These are phyloP conservation scores for Apium graveolens DNA, from an alignment of 129 eudicot species.

Conservation along the genomic window DNA sequence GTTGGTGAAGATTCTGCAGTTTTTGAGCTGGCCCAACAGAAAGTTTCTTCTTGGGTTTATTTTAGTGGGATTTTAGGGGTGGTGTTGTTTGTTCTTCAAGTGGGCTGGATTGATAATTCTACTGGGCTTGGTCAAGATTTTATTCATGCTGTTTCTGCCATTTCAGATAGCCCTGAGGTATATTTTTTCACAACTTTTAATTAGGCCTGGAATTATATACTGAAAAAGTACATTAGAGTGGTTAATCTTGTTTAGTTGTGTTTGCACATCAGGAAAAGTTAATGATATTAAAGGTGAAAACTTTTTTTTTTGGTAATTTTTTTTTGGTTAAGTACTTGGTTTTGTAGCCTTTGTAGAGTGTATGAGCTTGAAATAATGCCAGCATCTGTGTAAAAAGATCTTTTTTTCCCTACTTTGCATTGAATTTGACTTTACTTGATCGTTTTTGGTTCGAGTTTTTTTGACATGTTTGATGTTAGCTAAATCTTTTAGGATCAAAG, in stretches of 20 bases:
- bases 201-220: background rate
- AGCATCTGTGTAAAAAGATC: background rate
- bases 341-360: background rate
- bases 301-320: background rate
- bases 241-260: background rate
- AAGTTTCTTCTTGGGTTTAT: slow-evolving; percentile 80
- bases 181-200: too few species aligned
- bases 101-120: slow-evolving; percentile 83
- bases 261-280: background rate
- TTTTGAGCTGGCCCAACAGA: slow-evolving; percentile 67
- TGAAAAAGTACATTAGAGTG: background rate
- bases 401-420: background rate
- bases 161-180: slow-evolving; percentile 81
- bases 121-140: slow-evolving; percentile 83
- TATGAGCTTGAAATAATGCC: background rate
- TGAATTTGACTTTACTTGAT: too few species aligned
- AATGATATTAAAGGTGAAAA: background rate
- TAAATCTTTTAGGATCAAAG: background rate
- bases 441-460: background rate
- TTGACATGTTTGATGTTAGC: background rate
- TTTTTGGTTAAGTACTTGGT: too few species aligned
- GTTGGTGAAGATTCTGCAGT: slow-evolving; percentile 94
- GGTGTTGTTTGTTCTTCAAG: slow-evolving; percentile 60
- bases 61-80: slow-evolving; percentile 69
- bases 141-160: slow-evolving; percentile 49